Evolutionary conservation across 2,329 filamentous ascomycete species (phyloP).

Genomic region (Alternaria sp.): DNA sequence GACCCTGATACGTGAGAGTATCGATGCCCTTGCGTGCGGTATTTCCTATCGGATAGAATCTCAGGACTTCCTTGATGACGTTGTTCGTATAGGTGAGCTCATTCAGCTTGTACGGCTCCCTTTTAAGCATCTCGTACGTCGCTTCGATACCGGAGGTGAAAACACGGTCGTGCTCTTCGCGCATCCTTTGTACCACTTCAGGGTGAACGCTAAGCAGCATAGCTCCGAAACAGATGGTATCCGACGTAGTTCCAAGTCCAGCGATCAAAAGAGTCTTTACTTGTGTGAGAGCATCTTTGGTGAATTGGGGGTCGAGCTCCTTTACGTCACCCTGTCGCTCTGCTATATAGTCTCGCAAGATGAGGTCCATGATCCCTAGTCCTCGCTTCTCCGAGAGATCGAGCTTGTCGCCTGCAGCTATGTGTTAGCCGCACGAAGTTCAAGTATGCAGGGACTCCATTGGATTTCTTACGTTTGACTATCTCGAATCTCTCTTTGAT

Average conservation of each 20-base stretch:
- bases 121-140: conserved; percentile 49
- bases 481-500: conserved; percentile 47
- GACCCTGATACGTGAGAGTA: conserved; percentile 50
- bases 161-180: conserved; percentile 60
- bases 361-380: conserved; percentile 44
- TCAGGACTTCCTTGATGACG: conserved; percentile 61
- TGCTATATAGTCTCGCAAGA: conserved; percentile 36
- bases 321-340: conserved; percentile 19
- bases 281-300: conserved; percentile 43
- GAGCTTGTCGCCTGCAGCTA: conserved; percentile 30
- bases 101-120: conserved; percentile 56
- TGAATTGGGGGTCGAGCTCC: conserved; percentile 43
- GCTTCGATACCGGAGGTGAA: conserved; percentile 52
- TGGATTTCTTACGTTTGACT: background rate
- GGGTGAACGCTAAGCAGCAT: conserved; percentile 41
- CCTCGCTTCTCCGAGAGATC: conserved; percentile 46
- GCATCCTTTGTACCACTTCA: conserved; percentile 37
- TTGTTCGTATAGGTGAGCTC: conserved; percentile 59
- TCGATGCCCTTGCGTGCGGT: conserved; percentile 51
- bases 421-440: background rate
- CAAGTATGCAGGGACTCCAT: background rate
- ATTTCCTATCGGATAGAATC: conserved; percentile 59
- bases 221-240: conserved; percentile 36
- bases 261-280: conserved; percentile 52
- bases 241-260: conserved; percentile 53